phyloP scores from a whole-genome alignment of 192 early-diverging fungal genomes.

The Mortierella antarctica region DNA sequence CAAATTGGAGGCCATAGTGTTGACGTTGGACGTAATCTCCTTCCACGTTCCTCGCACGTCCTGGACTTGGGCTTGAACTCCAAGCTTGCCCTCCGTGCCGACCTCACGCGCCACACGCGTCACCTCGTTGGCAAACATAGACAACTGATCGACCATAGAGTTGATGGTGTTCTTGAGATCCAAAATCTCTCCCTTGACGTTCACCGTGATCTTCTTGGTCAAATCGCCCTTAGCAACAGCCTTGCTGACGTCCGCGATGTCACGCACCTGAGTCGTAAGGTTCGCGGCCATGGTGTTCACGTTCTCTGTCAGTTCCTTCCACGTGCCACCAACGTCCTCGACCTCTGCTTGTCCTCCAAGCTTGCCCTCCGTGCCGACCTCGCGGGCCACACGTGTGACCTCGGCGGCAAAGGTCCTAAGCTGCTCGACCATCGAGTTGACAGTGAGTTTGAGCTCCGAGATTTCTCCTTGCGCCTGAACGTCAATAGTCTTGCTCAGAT shows the following conservation, averaged over 20 bases:
- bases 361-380: constrained; percentile 71
- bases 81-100: constrained; percentile 82
- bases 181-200: constrained; percentile 76
- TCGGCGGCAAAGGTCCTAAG: constrained; percentile 66
- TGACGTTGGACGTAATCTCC: constrained; percentile 80
- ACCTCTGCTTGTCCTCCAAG: constrained; percentile 70
- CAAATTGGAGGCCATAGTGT: constrained; percentile 79
- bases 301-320: constrained; percentile 70
- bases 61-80: constrained; percentile 77
- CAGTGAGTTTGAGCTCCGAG: constrained; percentile 60
- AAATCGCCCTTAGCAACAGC: constrained; percentile 71
- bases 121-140: constrained; percentile 69
- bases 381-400: constrained; percentile 74
- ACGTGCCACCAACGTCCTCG: constrained; percentile 60
- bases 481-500: constrained; percentile 61
- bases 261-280: constrained; percentile 68
- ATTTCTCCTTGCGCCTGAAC: constrained; percentile 65
- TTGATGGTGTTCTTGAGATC: constrained; percentile 81
- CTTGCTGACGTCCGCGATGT: constrained; percentile 69
- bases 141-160: constrained; percentile 73
- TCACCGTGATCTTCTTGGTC: constrained; percentile 67
- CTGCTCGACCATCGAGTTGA: constrained; percentile 69
- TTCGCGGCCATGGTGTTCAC: constrained; percentile 72
- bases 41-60: constrained; percentile 83
- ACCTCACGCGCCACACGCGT: constrained; percentile 80